Conservation (phyloP, 768 basidiomycete genomes). For the Suillus lakei region DNA sequence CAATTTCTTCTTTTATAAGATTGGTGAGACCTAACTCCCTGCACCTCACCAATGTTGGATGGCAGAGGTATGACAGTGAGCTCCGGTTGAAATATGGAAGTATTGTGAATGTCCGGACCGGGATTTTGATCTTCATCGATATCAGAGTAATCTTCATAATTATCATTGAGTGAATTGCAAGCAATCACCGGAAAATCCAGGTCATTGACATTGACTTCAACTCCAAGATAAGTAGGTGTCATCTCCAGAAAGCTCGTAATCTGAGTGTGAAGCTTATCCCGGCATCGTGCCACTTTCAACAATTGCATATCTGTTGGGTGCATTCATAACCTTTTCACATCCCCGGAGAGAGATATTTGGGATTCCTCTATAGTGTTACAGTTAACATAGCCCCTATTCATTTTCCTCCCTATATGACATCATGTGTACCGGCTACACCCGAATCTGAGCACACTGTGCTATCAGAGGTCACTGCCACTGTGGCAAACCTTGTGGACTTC, state of each 20-base stretch:
- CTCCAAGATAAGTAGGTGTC: neutral
- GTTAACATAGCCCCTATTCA: too few relatives aligned
- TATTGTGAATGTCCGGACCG: neutral
- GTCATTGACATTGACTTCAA: neutral
- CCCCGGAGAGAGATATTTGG: neutral
- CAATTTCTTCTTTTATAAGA: slow-evolving; percentile 13
- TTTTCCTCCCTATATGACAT: too few relatives aligned
- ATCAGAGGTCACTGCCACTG: too few relatives aligned
- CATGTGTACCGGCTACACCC: too few relatives aligned
- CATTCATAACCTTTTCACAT: neutral
- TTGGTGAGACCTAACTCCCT: neutral
- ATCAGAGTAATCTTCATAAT: neutral
- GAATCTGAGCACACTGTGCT: too few relatives aligned
- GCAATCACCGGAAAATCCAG: neutral
- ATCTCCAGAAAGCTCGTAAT: neutral
- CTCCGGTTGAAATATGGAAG: neutral
- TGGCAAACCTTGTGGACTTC: too few relatives aligned
- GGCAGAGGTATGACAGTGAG: slow-evolving; percentile 1
- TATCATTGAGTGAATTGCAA: neutral
- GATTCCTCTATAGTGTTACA: too few relatives aligned
- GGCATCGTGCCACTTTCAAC: neutral
- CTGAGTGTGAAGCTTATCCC: neutral
- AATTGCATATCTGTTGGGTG: neutral
- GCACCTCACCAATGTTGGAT: neutral
- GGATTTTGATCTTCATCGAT: neutral